These are phyloP conservation scores for carrot (Daucus carota) DNA, from an alignment of 129 eudicot genomes.

Conservation along the genomic window DH1_v3.0 NC_030387.2:36249001-36249500, in stretches of 20 bases:
- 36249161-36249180: conserved; percentile 52
- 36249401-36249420: no score
- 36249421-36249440: no score
- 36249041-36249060: conserved; percentile 61
- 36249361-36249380: no score
- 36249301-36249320: no score
- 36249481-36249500: no score
- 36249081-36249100: conserved; percentile 46
- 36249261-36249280: neutral
- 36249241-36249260: neutral
- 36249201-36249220: neutral
- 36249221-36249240: neutral
- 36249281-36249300: no score
- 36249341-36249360: no score
- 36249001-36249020: conserved; percentile 82
- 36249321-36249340: no score
- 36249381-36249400: no score
- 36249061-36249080: conserved; percentile 33
- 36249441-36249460: no score
- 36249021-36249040: conserved; percentile 56
- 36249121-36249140: conserved; percentile 68
- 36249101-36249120: conserved; percentile 77
- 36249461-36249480: no score
- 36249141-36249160: conserved; percentile 71
- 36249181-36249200: neutral